phyloP scores from a whole-genome alignment of 2,329 filamentous ascomycete genomes.

The Diaporthe ampelina region DNA sequence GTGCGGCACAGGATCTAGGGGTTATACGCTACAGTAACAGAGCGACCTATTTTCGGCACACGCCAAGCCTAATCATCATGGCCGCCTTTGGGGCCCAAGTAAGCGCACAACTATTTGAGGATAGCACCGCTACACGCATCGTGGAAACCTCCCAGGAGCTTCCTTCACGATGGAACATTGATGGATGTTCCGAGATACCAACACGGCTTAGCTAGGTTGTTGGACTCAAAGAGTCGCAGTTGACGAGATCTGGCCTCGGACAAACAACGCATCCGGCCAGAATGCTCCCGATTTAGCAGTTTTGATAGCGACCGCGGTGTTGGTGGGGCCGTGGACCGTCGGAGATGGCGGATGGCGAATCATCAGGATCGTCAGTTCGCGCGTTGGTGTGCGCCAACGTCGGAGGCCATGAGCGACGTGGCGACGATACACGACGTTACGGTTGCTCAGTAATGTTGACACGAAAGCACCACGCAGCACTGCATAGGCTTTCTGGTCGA shows the following conservation, averaged over 20 bases:
- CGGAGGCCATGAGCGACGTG: background rate
- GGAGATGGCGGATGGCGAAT: constrained; percentile 22
- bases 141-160: background rate
- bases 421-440: background rate
- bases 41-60: constrained; percentile 21
- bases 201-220: background rate
- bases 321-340: constrained; percentile 28
- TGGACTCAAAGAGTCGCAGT: background rate
- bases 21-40: background rate
- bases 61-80: constrained; percentile 5
- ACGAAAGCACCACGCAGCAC: constrained; percentile 13
- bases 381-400: background rate
- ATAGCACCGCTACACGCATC: background rate
- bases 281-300: background rate
- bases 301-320: background rate
- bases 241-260: background rate
- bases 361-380: constrained; percentile 13
- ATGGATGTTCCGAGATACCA: background rate
- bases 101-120: constrained; percentile 21
- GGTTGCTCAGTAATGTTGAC: background rate
- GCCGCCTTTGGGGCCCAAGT: background rate
- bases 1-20: constrained; percentile 22
- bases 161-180: background rate
- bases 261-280: background rate
- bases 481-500: background rate